Conservation (phyloP, 2,329 filamentous ascomycete genomes). For the Curvularia hawaiiensis region DNA sequence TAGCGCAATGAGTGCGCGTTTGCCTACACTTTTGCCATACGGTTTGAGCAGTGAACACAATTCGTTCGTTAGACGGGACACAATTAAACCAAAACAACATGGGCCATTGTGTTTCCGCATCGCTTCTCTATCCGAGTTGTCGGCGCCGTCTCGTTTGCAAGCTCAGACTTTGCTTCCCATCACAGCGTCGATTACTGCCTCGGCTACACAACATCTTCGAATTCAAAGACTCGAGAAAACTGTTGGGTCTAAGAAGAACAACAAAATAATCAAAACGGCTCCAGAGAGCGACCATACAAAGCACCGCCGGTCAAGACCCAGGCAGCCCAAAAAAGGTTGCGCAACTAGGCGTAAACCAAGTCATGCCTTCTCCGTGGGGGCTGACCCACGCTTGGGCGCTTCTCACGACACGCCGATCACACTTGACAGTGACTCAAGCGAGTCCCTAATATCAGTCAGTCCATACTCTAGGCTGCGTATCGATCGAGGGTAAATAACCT, state of each 20-base stretch:
- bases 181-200: background rate
- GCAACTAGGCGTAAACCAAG: background rate
- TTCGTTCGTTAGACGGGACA: background rate
- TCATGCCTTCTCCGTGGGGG: background rate
- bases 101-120: background rate
- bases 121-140: constrained; percentile 1
- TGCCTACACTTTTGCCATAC: constrained; percentile 16
- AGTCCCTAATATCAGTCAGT: background rate
- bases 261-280: background rate
- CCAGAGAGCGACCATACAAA: background rate
- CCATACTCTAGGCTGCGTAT: background rate
- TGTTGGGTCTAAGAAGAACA: background rate
- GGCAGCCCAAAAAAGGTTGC: background rate
- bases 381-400: constrained; percentile 6
- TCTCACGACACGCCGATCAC: constrained; percentile 12
- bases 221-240: background rate
- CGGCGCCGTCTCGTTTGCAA: background rate
- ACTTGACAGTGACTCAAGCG: constrained; percentile 18
- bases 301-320: background rate
- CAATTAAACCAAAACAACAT: background rate
- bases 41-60: constrained; percentile 12
- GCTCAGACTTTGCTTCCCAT: background rate
- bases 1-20: constrained; percentile 6
- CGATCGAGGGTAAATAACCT: background rate
- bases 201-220: background rate